Conservation (phyloP, 31 red algal genomes). For the Asparagopsis taxiformis region DNA sequence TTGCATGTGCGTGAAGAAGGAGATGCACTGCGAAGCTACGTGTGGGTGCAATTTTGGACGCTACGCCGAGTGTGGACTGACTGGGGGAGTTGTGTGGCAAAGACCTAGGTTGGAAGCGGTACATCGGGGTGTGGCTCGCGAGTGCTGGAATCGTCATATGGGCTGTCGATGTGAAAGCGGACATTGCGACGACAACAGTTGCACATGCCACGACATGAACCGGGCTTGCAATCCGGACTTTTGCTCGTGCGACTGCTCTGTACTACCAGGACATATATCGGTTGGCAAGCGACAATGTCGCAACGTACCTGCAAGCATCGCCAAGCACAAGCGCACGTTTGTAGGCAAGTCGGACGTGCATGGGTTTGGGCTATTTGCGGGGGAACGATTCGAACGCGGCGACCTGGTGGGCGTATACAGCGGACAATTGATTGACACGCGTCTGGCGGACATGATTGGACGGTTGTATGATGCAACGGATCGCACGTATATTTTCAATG, state of each 20-base stretch:
- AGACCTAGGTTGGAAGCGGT: neutral
- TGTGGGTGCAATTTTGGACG: constrained; percentile 66
- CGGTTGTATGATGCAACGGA: constrained; percentile 66
- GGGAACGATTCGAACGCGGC: constrained; percentile 51
- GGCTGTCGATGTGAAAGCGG: constrained; percentile 49
- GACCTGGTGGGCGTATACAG: constrained; percentile 71
- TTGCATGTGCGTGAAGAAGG: constrained; percentile 69
- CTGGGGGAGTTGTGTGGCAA: constrained; percentile 49
- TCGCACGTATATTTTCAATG: constrained; percentile 71
- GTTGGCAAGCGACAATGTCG: constrained; percentile 20
- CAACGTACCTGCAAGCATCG: constrained; percentile 42
- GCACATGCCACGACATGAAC: constrained; percentile 47
- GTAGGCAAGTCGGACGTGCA: constrained; percentile 59
- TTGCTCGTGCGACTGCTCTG: constrained; percentile 47
- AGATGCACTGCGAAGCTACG: constrained; percentile 53
- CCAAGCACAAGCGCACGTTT: constrained; percentile 52
- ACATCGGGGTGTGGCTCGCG: neutral
- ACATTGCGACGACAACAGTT: constrained; percentile 18
- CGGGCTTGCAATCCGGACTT: constrained; percentile 59
- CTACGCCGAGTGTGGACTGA: constrained; percentile 33
- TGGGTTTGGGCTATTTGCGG: constrained; percentile 66
- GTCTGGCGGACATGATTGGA: constrained; percentile 71
- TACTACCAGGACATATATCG: constrained; percentile 26
- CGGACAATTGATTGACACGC: constrained; percentile 66
- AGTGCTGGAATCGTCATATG: constrained; percentile 45